phyloP scores from a whole-genome alignment of 768 basidiomycete genomes.

The Psilocybe tampanensis region DNA sequence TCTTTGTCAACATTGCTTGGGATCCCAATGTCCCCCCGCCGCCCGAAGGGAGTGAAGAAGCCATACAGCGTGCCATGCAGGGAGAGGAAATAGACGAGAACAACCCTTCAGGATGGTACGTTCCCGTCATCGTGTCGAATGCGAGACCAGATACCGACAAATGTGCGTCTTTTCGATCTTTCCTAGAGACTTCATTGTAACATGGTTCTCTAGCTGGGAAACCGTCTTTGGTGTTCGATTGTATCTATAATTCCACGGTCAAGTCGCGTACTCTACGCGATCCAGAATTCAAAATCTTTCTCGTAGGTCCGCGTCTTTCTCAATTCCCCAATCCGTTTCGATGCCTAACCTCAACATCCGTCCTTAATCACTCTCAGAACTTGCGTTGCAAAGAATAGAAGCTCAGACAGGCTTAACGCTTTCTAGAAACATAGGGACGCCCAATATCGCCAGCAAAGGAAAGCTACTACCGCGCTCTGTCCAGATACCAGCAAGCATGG shows the following conservation, averaged over 20 bases:
- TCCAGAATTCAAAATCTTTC: slow-evolving; percentile 65
- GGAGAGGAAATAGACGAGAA: slow-evolving; percentile 45
- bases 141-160: slow-evolving; percentile 67
- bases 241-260: slow-evolving; percentile 61
- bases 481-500: slow-evolving; percentile 48
- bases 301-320: slow-evolving; percentile 54
- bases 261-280: slow-evolving; percentile 63
- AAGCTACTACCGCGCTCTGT: slow-evolving; percentile 59
- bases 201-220: slow-evolving; percentile 59
- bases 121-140: slow-evolving; percentile 75
- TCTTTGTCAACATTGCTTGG: slow-evolving; percentile 79
- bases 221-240: slow-evolving; percentile 71
- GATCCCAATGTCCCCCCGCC: slow-evolving; percentile 70
- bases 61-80: slow-evolving; percentile 58
- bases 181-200: neutral
- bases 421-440: slow-evolving; percentile 69
- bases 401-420: slow-evolving; percentile 58
- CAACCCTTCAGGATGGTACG: slow-evolving; percentile 51
- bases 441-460: slow-evolving; percentile 82
- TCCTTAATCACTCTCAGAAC: slow-evolving; percentile 43
- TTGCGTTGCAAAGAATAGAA: slow-evolving; percentile 70
- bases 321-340: neutral
- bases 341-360: neutral
- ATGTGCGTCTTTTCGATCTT: slow-evolving; percentile 43
- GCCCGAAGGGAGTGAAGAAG: slow-evolving; percentile 59